These are phyloP conservation scores for Saccharomyces hybrid DNA, from an alignment of 1,139 yeast genomes.

Conservation along the genomic window DNA sequence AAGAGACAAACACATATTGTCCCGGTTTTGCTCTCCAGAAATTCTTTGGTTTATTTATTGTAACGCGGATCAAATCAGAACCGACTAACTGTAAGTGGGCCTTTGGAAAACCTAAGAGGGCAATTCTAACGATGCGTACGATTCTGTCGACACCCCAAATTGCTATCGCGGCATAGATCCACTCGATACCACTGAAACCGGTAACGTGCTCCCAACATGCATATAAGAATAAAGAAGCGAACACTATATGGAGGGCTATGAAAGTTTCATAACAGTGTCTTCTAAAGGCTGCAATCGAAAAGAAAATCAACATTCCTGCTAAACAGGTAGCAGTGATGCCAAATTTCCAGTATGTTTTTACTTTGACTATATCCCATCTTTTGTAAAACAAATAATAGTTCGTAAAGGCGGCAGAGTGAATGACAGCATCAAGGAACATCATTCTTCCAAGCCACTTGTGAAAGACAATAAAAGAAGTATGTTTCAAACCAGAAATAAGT, in stretches of 20 bases:
- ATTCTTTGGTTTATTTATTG: conserved; percentile 29
- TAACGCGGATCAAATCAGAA: conserved; percentile 33
- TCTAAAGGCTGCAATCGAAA: no score
- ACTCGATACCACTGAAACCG: conserved; percentile 40
- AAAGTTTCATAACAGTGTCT: no score
- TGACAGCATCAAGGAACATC: no score
- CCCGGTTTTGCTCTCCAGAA: no score
- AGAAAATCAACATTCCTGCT: conserved; percentile 17
- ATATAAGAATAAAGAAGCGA: no score
- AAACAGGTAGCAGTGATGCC: conserved; percentile 45
- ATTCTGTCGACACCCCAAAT: conserved; percentile 60
- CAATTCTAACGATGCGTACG: conserved; percentile 44
- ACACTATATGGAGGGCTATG: no score
- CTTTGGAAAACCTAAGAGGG: conserved; percentile 38
- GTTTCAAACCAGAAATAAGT: no score
- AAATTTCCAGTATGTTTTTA: conserved; percentile 35
- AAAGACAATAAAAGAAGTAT: no score
- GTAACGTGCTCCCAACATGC: conserved; percentile 16
- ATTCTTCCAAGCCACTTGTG: no score
- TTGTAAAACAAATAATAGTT: conserved; percentile 5
- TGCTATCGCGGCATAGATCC: conserved; percentile 49
- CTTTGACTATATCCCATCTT: conserved; percentile 7
- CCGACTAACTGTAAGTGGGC: conserved; percentile 45
- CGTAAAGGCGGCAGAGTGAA: no score
- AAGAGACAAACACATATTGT: no score